phyloP scores from a whole-genome alignment of 2,329 filamentous ascomycete species.

The Botrytis fragariae region DNA sequence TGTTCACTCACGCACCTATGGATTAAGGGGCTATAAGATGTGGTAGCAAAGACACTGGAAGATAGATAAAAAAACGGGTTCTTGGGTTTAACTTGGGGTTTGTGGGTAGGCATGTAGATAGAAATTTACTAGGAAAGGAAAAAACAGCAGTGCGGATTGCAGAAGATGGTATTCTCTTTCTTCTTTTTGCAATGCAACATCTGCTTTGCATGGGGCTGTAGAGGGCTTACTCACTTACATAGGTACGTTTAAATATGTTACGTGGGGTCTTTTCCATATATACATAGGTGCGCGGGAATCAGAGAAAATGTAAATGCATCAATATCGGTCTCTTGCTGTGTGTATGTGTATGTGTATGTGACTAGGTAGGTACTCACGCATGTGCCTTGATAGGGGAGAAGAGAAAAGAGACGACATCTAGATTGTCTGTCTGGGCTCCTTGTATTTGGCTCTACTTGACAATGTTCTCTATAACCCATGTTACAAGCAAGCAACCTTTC shows the following conservation, averaged over 20 bases:
- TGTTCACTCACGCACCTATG: conserved; percentile 64
- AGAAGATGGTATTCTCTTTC: background rate
- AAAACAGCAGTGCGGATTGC: background rate
- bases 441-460: background rate
- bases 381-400: background rate
- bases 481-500: background rate
- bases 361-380: background rate
- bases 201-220: background rate
- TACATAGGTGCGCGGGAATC: background rate
- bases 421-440: background rate
- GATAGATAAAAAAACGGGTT: background rate
- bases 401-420: background rate
- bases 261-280: background rate
- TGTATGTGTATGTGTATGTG: background rate
- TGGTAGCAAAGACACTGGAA: background rate
- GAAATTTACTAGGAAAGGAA: background rate
- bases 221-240: background rate
- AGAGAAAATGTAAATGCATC: background rate
- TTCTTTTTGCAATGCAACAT: background rate
- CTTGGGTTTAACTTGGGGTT: background rate
- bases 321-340: background rate
- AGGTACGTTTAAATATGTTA: background rate
- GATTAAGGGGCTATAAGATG: conserved; percentile 36
- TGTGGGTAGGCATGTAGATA: background rate
- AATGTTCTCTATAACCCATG: background rate